phyloP scores from a whole-genome alignment of 2,329 filamentous ascomycete genomes.

The Knoxdaviesia capensis region DNA sequence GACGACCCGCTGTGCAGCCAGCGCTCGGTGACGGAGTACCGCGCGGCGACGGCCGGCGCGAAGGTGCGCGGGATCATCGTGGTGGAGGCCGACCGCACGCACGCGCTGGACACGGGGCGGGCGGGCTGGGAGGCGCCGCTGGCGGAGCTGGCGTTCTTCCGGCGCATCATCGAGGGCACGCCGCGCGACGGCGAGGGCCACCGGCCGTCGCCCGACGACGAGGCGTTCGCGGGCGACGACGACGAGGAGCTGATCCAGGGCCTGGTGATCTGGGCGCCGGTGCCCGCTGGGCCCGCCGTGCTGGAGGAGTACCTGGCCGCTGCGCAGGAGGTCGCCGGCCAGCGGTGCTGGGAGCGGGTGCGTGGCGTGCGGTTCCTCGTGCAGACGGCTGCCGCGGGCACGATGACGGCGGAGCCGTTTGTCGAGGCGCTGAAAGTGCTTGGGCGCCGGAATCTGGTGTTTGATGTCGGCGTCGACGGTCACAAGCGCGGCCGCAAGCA shows the following conservation, averaged over 20 bases:
- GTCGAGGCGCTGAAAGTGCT: slow-evolving; percentile 45
- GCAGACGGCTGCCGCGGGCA: slow-evolving; percentile 52
- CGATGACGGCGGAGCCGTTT: slow-evolving; percentile 42
- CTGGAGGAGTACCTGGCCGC: slow-evolving; percentile 44
- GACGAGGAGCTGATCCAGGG: slow-evolving; percentile 39
- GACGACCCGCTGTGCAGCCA: slow-evolving; percentile 39
- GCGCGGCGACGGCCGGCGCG: slow-evolving; percentile 18
- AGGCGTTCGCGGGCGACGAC: slow-evolving; percentile 11
- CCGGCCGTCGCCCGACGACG: slow-evolving; percentile 12
- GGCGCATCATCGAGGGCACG: slow-evolving; percentile 41
- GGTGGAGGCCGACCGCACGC: slow-evolving; percentile 61
- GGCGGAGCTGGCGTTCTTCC: slow-evolving; percentile 49
- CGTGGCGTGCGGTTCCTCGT: slow-evolving; percentile 69
- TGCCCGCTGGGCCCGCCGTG: slow-evolving; percentile 40
- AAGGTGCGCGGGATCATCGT: slow-evolving; percentile 54
- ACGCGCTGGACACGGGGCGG: slow-evolving; percentile 28
- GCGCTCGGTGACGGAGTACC: slow-evolving; percentile 46
- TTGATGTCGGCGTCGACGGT: slow-evolving; percentile 73
- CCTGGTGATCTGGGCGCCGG: slow-evolving; percentile 70
- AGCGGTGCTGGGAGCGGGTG: slow-evolving; percentile 41
- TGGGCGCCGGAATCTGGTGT: slow-evolving; percentile 42
- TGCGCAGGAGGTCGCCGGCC: slow-evolving; percentile 40
- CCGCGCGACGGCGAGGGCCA: slow-evolving; percentile 39
- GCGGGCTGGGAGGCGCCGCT: slow-evolving; percentile 48
- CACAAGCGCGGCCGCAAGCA: slow-evolving; percentile 56